These are phyloP conservation scores for Capronia coronata DNA, from an alignment of 2,329 filamentous ascomycete species.

Conservation along the genomic window DNA sequence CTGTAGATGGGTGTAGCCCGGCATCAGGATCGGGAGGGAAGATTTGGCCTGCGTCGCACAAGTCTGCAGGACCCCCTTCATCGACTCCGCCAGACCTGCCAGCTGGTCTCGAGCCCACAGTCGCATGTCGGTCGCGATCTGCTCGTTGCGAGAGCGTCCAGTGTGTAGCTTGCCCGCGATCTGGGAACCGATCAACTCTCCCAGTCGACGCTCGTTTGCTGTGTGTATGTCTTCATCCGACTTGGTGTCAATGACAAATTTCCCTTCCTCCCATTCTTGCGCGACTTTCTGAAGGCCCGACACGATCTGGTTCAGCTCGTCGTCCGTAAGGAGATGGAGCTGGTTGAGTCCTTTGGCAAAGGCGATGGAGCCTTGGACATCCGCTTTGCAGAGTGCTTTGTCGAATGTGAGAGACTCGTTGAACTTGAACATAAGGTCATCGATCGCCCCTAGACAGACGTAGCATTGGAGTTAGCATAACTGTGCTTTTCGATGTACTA, in stretches of 20 bases:
- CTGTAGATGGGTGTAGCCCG: conserved; percentile 82
- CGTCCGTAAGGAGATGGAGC: conserved; percentile 62
- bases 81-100: conserved; percentile 59
- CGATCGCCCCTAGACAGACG: conserved; percentile 40
- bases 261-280: conserved; percentile 37
- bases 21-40: conserved; percentile 74
- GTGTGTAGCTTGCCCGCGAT: conserved; percentile 83
- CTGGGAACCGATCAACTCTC: conserved; percentile 80
- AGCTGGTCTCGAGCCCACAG: conserved; percentile 78
- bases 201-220: conserved; percentile 64
- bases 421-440: conserved; percentile 79
- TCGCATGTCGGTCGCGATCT: conserved; percentile 84
- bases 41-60: conserved; percentile 62
- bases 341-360: conserved; percentile 75
- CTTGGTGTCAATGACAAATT: conserved; percentile 29
- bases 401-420: conserved; percentile 78
- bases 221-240: conserved; percentile 56
- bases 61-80: conserved; percentile 64
- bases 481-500: neutral
- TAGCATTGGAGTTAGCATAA: neutral
- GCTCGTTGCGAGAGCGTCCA: conserved; percentile 79
- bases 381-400: conserved; percentile 68
- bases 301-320: conserved; percentile 70
- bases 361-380: conserved; percentile 73
- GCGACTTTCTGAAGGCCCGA: conserved; percentile 56